These are phyloP conservation scores for Talaromyces borbonicus DNA, from an alignment of 495 filamentous ascomycete species.

Conservation along the genomic window DNA sequence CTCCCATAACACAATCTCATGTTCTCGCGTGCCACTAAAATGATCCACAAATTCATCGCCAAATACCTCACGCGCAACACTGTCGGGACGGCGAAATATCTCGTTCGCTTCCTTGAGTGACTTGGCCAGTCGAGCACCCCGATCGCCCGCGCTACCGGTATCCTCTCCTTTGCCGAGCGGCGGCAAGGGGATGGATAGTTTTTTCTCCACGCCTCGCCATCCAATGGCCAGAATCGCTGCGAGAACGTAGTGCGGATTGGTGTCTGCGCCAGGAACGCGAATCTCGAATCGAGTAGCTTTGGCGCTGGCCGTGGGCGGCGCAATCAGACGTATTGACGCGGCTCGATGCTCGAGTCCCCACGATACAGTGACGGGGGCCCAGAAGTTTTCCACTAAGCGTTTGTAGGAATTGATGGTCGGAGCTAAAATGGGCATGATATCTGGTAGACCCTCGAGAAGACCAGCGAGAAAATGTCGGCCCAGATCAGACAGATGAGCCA, in stretches of 20 bases:
- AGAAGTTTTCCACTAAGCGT: conserved; percentile 95
- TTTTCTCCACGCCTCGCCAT: conserved; percentile 83
- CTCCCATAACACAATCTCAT: conserved; percentile 87
- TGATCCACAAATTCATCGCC: conserved; percentile 95
- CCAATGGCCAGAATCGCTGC: conserved; percentile 76
- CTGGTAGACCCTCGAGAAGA: conserved; percentile 75
- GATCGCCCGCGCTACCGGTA: conserved; percentile 50
- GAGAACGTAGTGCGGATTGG: conserved; percentile 84
- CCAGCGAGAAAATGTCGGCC: conserved; percentile 93
- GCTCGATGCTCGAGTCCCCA: conserved; percentile 96
- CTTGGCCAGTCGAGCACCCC: conserved; percentile 58
- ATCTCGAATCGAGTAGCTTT: conserved; percentile 88
- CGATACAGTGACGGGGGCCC: conserved; percentile 93
- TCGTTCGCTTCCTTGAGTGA: conserved; percentile 71
- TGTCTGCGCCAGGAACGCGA: conserved; percentile 80
- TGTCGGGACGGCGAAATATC: conserved; percentile 61
- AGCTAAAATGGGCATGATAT: conserved; percentile 90
- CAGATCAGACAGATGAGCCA: conserved; percentile 71
- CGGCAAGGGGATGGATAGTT: conserved; percentile 69
- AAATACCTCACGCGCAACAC: conserved; percentile 83
- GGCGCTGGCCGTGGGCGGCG: conserved; percentile 70
- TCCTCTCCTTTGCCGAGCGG: conserved; percentile 72
- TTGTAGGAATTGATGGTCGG: conserved; percentile 97
- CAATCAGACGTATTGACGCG: conserved; percentile 80
- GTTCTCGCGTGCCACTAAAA: conserved; percentile 83